Percentiles rank a stretch among this genome's conserved stretches.
Evolutionary conservation across 2,329 filamentous ascomycete species (phyloP).

Genomic region (Paracorniculantispora psalliotae): DNA sequence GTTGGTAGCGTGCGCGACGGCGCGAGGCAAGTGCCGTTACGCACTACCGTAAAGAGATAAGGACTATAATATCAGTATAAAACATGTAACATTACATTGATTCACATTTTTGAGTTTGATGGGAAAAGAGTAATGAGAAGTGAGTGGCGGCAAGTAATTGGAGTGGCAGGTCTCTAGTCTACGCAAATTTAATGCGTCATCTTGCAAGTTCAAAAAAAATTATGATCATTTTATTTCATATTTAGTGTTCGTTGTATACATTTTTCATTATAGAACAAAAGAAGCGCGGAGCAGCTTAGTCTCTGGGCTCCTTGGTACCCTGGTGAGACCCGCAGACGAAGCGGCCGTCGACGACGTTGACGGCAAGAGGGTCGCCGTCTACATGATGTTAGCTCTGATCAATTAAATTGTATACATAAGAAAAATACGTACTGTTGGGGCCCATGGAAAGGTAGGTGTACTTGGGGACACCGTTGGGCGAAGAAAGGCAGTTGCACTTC

Average conservation of each 20-base stretch:
- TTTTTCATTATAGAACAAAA: background rate
- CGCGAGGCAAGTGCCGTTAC: background rate
- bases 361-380: background rate
- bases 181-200: too few species aligned
- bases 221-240: background rate
- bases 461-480: background rate
- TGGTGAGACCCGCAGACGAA: conserved; percentile 4
- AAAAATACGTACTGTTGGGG: background rate
- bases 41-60: background rate
- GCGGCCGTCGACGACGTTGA: conserved; percentile 1
- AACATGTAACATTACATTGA: too few species aligned
- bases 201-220: too few species aligned
- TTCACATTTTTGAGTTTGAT: too few species aligned
- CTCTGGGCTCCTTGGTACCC: background rate
- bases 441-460: background rate
- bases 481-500: conserved; percentile 2
- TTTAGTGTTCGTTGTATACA: background rate
- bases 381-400: background rate
- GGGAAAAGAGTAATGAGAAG: too few species aligned
- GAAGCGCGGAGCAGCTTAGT: background rate
- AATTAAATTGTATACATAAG: too few species aligned
- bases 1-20: background rate
- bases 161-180: too few species aligned
- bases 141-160: too few species aligned
- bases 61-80: too few species aligned